phyloP scores from a whole-genome alignment of 1,139 yeast species.

The Kodamaea sp. region DNA sequence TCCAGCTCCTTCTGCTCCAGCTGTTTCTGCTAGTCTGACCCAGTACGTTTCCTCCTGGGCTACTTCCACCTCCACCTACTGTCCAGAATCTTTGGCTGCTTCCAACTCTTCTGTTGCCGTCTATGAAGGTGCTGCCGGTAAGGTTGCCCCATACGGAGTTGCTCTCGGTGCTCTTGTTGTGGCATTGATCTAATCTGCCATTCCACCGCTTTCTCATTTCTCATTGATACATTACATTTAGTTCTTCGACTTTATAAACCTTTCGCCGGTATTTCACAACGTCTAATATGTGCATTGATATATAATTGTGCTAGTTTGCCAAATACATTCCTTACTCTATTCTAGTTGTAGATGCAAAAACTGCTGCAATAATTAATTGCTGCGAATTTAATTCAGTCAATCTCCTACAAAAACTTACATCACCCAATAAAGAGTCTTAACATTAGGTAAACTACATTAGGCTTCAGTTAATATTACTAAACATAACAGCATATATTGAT shows the following conservation, averaged over 20 bases:
- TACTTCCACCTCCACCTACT: background rate
- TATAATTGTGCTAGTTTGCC: background rate
- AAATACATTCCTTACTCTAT: too few relatives aligned
- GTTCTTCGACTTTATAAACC: conserved; percentile 6
- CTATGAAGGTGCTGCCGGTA: conserved; percentile 15
- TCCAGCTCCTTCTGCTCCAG: conserved; percentile 5
- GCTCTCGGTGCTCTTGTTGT: conserved; percentile 36
- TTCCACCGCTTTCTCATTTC: background rate
- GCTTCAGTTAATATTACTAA: too few relatives aligned
- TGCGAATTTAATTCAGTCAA: too few relatives aligned
- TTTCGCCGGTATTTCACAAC: conserved; percentile 1
- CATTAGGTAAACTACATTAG: too few relatives aligned
- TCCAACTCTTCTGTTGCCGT: conserved; percentile 6
- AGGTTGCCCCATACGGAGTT: conserved; percentile 36
- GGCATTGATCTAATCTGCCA: conserved; percentile 36
- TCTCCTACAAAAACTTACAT: too few relatives aligned
- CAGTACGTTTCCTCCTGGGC: background rate
- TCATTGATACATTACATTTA: conserved; percentile 3
- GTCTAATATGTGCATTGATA: background rate
- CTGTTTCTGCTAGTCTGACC: conserved; percentile 6
- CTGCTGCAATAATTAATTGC: too few relatives aligned
- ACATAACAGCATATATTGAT: too few relatives aligned
- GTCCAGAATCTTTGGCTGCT: conserved; percentile 3
- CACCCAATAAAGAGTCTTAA: too few relatives aligned
- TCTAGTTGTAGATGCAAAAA: too few relatives aligned